These are phyloP conservation scores for Solanum tarapatanum DNA, from an alignment of 257 asterid genomes.

Conservation along the genomic window DNA sequence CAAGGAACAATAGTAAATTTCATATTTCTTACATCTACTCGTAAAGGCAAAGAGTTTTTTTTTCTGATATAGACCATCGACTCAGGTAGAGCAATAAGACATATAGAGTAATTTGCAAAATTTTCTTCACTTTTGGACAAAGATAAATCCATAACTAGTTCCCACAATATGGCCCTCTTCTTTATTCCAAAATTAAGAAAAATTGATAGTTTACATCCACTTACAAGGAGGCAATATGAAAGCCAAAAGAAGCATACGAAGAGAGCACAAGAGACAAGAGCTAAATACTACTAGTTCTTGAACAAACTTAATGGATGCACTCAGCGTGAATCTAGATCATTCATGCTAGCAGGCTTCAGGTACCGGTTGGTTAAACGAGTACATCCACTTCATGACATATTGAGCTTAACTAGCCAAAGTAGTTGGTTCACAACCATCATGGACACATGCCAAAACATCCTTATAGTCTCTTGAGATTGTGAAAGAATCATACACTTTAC, in stretches of 20 bases:
- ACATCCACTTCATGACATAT: not conserved
- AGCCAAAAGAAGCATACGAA: not conserved
- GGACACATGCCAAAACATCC: not conserved
- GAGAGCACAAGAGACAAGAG: not conserved
- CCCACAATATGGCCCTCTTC: not conserved
- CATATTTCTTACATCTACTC: not conserved
- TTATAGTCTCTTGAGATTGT: not conserved
- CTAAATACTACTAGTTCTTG: not conserved
- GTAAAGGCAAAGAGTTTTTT: not conserved
- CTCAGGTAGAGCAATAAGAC: not conserved
- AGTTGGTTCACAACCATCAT: not conserved
- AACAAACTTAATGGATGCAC: not conserved
- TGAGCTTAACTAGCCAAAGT: not conserved
- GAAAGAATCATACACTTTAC: not conserved
- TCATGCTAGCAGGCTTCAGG: not conserved
- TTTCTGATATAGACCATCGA: not conserved
- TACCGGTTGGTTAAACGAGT: not conserved
- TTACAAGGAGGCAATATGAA: not conserved
- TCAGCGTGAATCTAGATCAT: not conserved
- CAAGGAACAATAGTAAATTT: too few relatives aligned
- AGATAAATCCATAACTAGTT: not conserved
- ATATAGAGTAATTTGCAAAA: not conserved
- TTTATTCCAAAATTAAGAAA: not conserved
- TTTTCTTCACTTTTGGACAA: not conserved
- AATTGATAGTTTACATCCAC: not conserved